A percentile compares a stretch with the other conserved stretches of the same genome.
These are phyloP conservation scores for Melampsora americana DNA, from an alignment of 1,284 basidiomycete species.

Conservation along the genomic window DNA sequence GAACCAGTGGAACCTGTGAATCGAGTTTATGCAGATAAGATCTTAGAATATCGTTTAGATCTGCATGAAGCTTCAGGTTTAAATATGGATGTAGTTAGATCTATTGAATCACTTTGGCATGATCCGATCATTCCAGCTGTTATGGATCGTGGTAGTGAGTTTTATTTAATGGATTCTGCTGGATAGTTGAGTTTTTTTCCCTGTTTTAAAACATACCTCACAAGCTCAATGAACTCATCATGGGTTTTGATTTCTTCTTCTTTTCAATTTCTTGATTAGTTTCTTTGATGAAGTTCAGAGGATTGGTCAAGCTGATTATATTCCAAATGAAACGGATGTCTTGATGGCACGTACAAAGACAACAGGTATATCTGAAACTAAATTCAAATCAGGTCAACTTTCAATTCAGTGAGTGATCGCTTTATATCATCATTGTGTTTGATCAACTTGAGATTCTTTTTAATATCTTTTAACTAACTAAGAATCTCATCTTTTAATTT, in stretches of 20 bases:
- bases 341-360: slow-evolving; percentile 84
- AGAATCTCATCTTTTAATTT: background rate
- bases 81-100: slow-evolving; percentile 61
- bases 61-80: slow-evolving; percentile 55
- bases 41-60: slow-evolving; percentile 58
- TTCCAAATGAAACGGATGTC: slow-evolving; percentile 85
- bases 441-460: too few species aligned
- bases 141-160: slow-evolving; percentile 81
- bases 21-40: slow-evolving; percentile 61
- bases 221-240: background rate
- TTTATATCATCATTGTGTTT: too few species aligned
- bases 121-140: slow-evolving; percentile 82
- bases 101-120: slow-evolving; percentile 80
- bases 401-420: slow-evolving; percentile 58
- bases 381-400: slow-evolving; percentile 57
- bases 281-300: slow-evolving; percentile 83
- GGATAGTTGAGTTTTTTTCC: slow-evolving; percentile 63
- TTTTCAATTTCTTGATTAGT: slow-evolving; percentile 58
- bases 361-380: slow-evolving; percentile 86
- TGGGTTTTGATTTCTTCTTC: background rate
- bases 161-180: slow-evolving; percentile 95
- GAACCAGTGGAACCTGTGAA: slow-evolving; percentile 76
- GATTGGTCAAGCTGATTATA: slow-evolving; percentile 73
- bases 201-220: slow-evolving; percentile 48
- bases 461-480: too few species aligned